Percentiles rank a stretch among this genome's conserved stretches.
phyloP scores from a whole-genome alignment of 176 grass and related monocot genomes.

The Tillandsia leiboldiana region DNA sequence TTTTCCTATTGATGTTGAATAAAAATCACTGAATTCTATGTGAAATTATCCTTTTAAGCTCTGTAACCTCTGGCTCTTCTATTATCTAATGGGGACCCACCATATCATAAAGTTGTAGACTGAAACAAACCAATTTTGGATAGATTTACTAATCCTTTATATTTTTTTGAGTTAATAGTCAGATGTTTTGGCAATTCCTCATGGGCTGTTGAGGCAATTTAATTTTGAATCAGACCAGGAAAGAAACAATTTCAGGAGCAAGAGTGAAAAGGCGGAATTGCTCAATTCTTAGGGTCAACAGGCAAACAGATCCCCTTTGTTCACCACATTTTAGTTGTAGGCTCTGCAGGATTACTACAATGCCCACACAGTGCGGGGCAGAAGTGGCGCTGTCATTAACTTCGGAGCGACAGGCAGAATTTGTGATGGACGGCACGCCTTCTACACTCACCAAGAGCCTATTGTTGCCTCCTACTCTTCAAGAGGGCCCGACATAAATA shows the following conservation, averaged over 20 bases:
- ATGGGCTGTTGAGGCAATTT: too few relatives aligned
- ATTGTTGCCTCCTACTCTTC: conserved; percentile 60
- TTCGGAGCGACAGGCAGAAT: conserved; percentile 51
- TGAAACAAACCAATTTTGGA: too few relatives aligned
- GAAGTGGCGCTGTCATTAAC: conserved; percentile 15
- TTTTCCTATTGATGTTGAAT: too few relatives aligned
- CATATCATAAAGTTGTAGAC: too few relatives aligned
- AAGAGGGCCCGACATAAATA: conserved; percentile 66
- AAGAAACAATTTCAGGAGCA: conserved; percentile 8
- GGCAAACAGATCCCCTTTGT: not conserved
- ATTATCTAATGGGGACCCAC: too few relatives aligned
- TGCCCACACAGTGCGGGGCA: conserved; percentile 34
- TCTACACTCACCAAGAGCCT: conserved; percentile 43
- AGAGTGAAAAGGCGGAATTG: not conserved
- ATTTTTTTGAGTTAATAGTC: too few relatives aligned
- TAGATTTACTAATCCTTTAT: too few relatives aligned
- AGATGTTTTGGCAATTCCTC: too few relatives aligned
- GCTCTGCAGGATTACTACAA: conserved; percentile 48
- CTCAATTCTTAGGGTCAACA: not conserved
- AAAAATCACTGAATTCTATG: too few relatives aligned
- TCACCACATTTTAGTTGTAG: conserved; percentile 22
- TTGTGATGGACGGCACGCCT: conserved; percentile 52
- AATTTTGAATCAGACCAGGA: not conserved
- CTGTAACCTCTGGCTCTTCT: too few relatives aligned
- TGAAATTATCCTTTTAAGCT: too few relatives aligned